Conservation (phyloP, 352 stramenopile genomes). For the Globisporangium nodosum region DNA sequence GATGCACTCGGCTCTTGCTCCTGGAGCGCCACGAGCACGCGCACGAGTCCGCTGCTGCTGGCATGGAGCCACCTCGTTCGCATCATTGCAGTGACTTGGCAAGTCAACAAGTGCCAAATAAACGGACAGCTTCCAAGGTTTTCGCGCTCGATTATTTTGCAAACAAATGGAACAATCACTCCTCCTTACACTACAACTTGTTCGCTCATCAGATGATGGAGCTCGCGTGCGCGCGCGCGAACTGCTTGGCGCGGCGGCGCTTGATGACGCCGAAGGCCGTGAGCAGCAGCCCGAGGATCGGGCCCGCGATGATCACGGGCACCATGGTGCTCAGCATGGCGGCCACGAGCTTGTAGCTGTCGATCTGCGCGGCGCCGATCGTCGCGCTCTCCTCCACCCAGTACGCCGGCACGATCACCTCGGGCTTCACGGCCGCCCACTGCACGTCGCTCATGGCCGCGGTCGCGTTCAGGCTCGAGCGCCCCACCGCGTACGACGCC, state of each 20-base stretch:
- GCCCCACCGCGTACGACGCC: conserved; percentile 46
- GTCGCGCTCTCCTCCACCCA: conserved; percentile 46
- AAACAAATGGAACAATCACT: not conserved
- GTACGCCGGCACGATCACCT: conserved; percentile 61
- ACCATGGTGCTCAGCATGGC: conserved; percentile 43
- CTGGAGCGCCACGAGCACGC: conserved; percentile 7
- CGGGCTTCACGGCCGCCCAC: conserved; percentile 38
- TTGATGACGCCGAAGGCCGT: conserved; percentile 36
- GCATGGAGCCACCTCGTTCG: conserved; percentile 13
- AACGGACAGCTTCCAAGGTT: not conserved
- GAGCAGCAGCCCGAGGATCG: conserved; percentile 37
- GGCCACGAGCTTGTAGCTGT: conserved; percentile 47
- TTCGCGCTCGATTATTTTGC: not conserved
- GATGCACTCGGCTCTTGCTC: conserved; percentile 3
- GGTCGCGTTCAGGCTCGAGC: conserved; percentile 29
- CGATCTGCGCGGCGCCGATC: conserved; percentile 29
- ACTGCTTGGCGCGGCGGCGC: conserved; percentile 28
- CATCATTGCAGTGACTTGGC: not conserved
- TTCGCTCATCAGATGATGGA: conserved; percentile 25
- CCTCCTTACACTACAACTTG: not conserved
- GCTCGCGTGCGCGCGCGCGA: conserved; percentile 15
- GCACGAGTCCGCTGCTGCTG: conserved; percentile 19
- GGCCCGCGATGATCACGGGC: conserved; percentile 49
- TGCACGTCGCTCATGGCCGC: conserved; percentile 59
- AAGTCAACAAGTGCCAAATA: not conserved